Evolutionary conservation across 108 stramenopile species (phyloP).

Genomic region (Skeletonema costatum): DNA sequence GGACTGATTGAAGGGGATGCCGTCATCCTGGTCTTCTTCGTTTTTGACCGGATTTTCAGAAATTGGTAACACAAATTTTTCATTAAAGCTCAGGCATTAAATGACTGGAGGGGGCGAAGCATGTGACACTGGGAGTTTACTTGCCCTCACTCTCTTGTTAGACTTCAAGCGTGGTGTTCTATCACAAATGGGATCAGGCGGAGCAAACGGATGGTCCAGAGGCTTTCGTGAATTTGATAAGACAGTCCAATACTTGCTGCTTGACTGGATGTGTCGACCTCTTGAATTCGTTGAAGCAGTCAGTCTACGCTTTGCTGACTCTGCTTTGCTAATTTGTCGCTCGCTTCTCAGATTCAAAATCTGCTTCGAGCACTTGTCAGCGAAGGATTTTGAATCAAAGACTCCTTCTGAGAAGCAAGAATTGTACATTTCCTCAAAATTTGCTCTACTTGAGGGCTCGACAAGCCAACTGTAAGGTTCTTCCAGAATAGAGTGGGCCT

Average conservation of each 20-base stretch:
- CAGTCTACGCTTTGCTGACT: neutral
- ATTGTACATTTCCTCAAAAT: constrained; percentile 67
- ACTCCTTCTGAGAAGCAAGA: constrained; percentile 59
- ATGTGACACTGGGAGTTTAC: constrained; percentile 13
- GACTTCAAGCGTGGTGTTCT: constrained; percentile 14
- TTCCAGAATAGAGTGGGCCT: constrained; percentile 63
- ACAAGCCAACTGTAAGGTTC: constrained; percentile 68
- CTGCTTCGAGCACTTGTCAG: constrained; percentile 41
- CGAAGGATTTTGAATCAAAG: constrained; percentile 66
- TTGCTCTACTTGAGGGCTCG: constrained; percentile 26
- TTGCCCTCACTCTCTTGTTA: constrained; percentile 23
- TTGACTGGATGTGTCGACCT: constrained; percentile 41
- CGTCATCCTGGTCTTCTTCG: too few species aligned
- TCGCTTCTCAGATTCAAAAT: constrained; percentile 1
- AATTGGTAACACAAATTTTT: too few species aligned
- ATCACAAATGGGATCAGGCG: constrained; percentile 59
- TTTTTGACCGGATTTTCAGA: too few species aligned
- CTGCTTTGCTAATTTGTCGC: neutral
- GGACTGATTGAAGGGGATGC: too few species aligned
- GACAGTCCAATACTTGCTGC: constrained; percentile 75
- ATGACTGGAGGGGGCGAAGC: neutral
- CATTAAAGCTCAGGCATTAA: neutral
- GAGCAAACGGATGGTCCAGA: constrained; percentile 53
- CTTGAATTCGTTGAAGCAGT: neutral
- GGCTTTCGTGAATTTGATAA: constrained; percentile 27